Conservation (phyloP, 2,329 filamentous ascomycete genomes). For the Neonectria punicea region DNA sequence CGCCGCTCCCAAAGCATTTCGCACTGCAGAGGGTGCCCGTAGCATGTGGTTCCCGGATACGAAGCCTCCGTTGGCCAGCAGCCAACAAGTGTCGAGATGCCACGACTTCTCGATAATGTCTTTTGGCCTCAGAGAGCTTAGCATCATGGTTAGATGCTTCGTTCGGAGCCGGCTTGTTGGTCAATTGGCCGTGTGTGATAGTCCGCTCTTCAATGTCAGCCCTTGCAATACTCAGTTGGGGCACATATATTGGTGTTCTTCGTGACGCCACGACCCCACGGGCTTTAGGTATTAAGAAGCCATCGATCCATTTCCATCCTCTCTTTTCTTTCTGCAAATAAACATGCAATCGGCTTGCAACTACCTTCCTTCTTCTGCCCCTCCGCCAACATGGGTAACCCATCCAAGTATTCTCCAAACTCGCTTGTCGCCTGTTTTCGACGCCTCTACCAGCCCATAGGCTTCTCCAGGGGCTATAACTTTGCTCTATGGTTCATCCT, state of each 20-base stretch:
- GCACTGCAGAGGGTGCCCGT: slow-evolving; percentile 2
- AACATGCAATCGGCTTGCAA: neutral
- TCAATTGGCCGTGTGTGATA: neutral
- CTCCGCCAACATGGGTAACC: slow-evolving; percentile 4
- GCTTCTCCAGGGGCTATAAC: slow-evolving; percentile 68
- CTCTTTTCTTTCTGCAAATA: neutral
- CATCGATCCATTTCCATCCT: neutral
- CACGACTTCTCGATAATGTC: neutral
- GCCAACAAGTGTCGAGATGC: neutral
- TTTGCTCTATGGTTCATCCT: slow-evolving; percentile 64
- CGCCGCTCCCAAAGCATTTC: slow-evolving; percentile 12
- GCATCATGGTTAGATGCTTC: neutral
- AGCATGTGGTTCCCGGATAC: slow-evolving; percentile 7
- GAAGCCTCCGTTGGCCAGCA: slow-evolving; percentile 1
- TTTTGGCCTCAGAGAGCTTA: neutral
- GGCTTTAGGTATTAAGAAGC: neutral
- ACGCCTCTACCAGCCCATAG: slow-evolving; percentile 56
- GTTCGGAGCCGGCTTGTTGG: neutral
- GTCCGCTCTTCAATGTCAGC: neutral
- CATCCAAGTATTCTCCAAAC: slow-evolving; percentile 1
- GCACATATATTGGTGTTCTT: neutral
- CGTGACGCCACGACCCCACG: neutral
- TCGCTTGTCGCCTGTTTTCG: slow-evolving; percentile 1
- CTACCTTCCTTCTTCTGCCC: neutral
- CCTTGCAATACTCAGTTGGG: neutral